Evolutionary conservation across 495 filamentous ascomycete genomes (phyloP).

Genomic region (Antarctomyces pellizariae): DNA sequence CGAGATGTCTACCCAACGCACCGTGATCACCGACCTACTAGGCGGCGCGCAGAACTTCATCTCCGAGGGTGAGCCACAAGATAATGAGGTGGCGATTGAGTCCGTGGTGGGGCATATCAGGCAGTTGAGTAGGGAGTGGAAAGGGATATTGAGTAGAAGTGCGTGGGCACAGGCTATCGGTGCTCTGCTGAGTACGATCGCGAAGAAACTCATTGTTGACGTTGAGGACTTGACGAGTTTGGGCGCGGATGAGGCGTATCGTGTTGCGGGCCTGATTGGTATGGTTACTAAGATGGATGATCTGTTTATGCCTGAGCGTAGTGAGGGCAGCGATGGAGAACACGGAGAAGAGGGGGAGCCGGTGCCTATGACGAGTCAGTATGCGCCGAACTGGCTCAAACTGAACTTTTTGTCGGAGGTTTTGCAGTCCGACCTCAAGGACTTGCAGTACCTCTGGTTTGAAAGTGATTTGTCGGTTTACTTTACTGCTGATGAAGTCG

Average conservation of each 20-base stretch:
- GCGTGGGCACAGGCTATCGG: constrained; percentile 71
- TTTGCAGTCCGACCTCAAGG: constrained; percentile 66
- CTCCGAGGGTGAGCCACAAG: constrained; percentile 20
- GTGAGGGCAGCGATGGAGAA: constrained; percentile 4
- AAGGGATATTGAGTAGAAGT: constrained; percentile 54
- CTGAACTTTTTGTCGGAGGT: constrained; percentile 80
- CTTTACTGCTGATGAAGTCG: constrained; percentile 61
- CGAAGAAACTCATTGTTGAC: constrained; percentile 61
- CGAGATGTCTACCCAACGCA: constrained; percentile 72
- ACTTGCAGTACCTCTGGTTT: constrained; percentile 73
- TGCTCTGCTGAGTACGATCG: constrained; percentile 53
- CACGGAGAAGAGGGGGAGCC: constrained; percentile 13
- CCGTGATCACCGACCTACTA: constrained; percentile 61
- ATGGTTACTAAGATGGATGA: constrained; percentile 47
- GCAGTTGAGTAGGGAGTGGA: constrained; percentile 50
- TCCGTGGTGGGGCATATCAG: constrained; percentile 43
- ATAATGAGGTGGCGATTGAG: constrained; percentile 48
- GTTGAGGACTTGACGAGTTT: constrained; percentile 75
- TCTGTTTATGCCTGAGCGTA: constrained; percentile 39
- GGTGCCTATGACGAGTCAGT: constrained; percentile 50
- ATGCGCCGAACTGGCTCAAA: constrained; percentile 64
- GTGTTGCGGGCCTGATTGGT: constrained; percentile 48
- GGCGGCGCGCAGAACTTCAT: constrained; percentile 48
- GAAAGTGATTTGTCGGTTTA: constrained; percentile 69
- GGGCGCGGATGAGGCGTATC: constrained; percentile 64